phyloP scores from a whole-genome alignment of 129 eudicot genomes.

The Chrysanthemum lavandulifolium region DNA sequence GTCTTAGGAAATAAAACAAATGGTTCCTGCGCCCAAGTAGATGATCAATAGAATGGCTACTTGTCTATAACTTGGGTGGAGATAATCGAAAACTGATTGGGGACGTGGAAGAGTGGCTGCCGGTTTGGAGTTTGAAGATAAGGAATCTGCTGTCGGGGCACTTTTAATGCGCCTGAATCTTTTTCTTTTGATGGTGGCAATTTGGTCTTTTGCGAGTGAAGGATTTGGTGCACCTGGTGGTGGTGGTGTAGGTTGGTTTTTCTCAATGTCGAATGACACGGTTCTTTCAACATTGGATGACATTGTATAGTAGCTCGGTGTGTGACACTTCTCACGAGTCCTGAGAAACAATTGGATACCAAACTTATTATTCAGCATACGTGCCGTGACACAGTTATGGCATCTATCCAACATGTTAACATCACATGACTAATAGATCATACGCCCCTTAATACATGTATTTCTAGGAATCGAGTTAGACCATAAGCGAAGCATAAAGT shows the following conservation, averaged over 20 bases:
- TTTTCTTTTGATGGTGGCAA: conserved; percentile 42
- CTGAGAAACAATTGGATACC: neutral
- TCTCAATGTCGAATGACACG: no score
- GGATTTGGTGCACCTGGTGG: conserved; percentile 9
- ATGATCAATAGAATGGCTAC: conserved; percentile 46
- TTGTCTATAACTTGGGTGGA: conserved; percentile 64
- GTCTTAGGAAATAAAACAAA: conserved; percentile 62
- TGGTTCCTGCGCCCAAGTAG: conserved; percentile 58
- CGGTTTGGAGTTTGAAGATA: conserved; percentile 36
- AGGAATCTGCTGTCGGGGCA: conserved; percentile 56
- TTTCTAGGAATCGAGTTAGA: neutral
- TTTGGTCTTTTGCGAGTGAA: conserved; percentile 23
- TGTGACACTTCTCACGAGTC: neutral
- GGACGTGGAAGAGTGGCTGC: conserved; percentile 26
- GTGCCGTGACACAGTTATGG: neutral
- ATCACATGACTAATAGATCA: no score
- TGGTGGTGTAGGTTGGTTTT: neutral
- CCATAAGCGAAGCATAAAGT: neutral
- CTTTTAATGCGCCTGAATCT: conserved; percentile 70
- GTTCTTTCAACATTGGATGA: conserved; percentile 5
- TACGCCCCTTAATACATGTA: neutral
- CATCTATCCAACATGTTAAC: no score
- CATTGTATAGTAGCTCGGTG: neutral
- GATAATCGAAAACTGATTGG: conserved; percentile 33
- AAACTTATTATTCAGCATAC: neutral